These are phyloP conservation scores for Xylaria telfairii DNA, from an alignment of 495 filamentous ascomycete species.

Conservation along the genomic window DNA sequence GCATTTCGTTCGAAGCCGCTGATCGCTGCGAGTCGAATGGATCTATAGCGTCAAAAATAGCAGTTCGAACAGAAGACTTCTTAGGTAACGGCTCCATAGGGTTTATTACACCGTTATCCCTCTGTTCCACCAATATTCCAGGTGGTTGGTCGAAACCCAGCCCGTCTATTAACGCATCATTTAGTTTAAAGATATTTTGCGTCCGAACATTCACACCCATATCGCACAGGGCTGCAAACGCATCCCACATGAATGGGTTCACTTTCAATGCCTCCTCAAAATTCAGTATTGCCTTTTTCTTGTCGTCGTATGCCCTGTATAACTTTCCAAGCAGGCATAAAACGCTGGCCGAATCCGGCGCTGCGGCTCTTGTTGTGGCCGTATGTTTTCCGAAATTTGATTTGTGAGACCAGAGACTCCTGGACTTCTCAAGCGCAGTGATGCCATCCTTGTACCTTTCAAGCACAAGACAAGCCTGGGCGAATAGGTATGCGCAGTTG, in stretches of 20 bases:
- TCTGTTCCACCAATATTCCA: slow-evolving; percentile 37
- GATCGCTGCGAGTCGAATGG: slow-evolving; percentile 50
- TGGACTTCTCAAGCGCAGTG: slow-evolving; percentile 76
- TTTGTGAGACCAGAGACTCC: slow-evolving; percentile 71
- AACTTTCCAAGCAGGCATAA: slow-evolving; percentile 85
- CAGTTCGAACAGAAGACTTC: slow-evolving; percentile 43
- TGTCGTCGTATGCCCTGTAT: slow-evolving; percentile 79
- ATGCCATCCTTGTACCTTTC: slow-evolving; percentile 81
- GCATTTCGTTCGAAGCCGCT: slow-evolving; percentile 44
- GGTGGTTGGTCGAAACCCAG: slow-evolving; percentile 39
- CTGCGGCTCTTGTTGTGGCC: slow-evolving; percentile 70
- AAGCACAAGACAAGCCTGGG: slow-evolving; percentile 82
- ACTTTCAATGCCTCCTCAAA: slow-evolving; percentile 87
- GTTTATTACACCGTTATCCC: slow-evolving; percentile 31
- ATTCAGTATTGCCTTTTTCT: slow-evolving; percentile 77
- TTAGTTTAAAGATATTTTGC: slow-evolving; percentile 84
- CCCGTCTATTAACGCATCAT: slow-evolving; percentile 48
- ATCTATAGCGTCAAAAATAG: slow-evolving; percentile 46
- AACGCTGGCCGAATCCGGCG: slow-evolving; percentile 84
- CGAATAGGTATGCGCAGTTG: slow-evolving; percentile 90
- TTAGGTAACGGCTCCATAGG: slow-evolving; percentile 43
- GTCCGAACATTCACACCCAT: slow-evolving; percentile 78
- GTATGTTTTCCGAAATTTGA: slow-evolving; percentile 76
- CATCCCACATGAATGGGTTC: slow-evolving; percentile 99
- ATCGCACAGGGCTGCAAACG: slow-evolving; percentile 74